A percentile compares a stretch with the other conserved stretches of the same genome.
Evolutionary conservation across 2,329 filamentous ascomycete species (phyloP).

Genomic region (Fusarium secorum): DNA sequence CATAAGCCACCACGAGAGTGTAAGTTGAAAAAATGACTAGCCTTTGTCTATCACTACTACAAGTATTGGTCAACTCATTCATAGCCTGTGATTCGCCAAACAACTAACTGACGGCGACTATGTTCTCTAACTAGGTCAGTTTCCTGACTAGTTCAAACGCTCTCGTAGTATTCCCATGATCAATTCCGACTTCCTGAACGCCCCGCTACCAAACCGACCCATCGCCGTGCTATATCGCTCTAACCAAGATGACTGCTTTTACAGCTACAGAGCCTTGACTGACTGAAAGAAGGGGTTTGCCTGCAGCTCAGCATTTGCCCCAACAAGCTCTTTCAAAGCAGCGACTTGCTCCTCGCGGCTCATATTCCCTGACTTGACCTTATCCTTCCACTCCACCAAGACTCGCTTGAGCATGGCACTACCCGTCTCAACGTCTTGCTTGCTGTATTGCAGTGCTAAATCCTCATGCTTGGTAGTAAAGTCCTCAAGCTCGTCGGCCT

Average conservation of each 20-base stretch:
- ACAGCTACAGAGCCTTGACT: slow-evolving; percentile 60
- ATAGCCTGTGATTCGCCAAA: slow-evolving; percentile 10
- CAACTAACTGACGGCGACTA: not conserved
- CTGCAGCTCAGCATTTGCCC: slow-evolving; percentile 70
- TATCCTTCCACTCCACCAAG: slow-evolving; percentile 84
- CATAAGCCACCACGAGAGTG: not conserved
- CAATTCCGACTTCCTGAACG: slow-evolving; percentile 19
- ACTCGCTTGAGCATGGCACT: slow-evolving; percentile 85
- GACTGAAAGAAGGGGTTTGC: slow-evolving; percentile 76
- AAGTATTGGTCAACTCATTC: not conserved
- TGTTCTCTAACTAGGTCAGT: not conserved
- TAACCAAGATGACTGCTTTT: not conserved
- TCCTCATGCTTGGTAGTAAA: slow-evolving; percentile 82
- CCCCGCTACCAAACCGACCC: not conserved
- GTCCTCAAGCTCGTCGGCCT: slow-evolving; percentile 97
- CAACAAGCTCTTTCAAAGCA: slow-evolving; percentile 81
- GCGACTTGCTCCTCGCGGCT: slow-evolving; percentile 79
- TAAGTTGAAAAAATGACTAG: not conserved
- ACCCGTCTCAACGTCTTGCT: slow-evolving; percentile 88
- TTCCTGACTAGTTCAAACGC: slow-evolving; percentile 1
- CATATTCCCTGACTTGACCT: slow-evolving; percentile 68
- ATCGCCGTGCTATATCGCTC: not conserved
- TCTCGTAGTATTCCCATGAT: slow-evolving; percentile 6
- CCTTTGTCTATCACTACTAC: not conserved
- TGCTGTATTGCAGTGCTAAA: slow-evolving; percentile 69